Percentiles rank a stretch among this genome's conserved stretches.
Conservation (phyloP, 495 filamentous ascomycete genomes). For the Evansstolkia leycettana region DNA sequence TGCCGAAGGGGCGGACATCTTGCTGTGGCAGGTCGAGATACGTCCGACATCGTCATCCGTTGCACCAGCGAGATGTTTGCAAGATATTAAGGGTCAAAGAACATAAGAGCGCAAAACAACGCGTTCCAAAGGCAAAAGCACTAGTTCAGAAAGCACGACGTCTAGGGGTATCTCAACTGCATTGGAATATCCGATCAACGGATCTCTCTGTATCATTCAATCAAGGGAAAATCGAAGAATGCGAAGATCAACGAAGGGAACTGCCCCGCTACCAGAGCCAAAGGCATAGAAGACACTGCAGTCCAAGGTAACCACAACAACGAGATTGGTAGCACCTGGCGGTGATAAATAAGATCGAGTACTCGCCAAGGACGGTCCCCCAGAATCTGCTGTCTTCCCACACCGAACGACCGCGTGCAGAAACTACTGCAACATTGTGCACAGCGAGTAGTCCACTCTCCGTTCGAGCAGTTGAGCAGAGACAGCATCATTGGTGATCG, state of each 20-base stretch:
- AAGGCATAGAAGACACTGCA: constrained; percentile 14
- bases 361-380: constrained; percentile 7
- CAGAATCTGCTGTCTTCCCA: constrained; percentile 4
- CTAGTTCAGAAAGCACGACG: too few relatives aligned
- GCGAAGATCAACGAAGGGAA: too few relatives aligned
- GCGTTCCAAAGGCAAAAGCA: too few relatives aligned
- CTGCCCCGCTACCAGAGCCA: constrained; percentile 28
- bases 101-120: too few relatives aligned
- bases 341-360: constrained; percentile 12
- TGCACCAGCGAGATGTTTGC: background rate
- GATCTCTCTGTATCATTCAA: constrained; percentile 9
- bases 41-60: constrained; percentile 40
- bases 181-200: constrained; percentile 35
- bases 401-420: constrained; percentile 11
- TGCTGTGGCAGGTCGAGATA: constrained; percentile 43
- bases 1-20: constrained; percentile 52
- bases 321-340: constrained; percentile 8
- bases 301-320: constrained; percentile 3
- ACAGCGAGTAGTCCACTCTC: constrained; percentile 12
- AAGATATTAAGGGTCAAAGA: background rate
- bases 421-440: constrained; percentile 29
- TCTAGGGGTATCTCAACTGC: constrained; percentile 27
- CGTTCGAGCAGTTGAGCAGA: background rate
- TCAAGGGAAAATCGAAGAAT: constrained; percentile 9
- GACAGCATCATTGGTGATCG: constrained; percentile 11